Base-by-base conservation (phyloP, 768 basidiomycete species). In the Leccinum rimulosum region DNA sequence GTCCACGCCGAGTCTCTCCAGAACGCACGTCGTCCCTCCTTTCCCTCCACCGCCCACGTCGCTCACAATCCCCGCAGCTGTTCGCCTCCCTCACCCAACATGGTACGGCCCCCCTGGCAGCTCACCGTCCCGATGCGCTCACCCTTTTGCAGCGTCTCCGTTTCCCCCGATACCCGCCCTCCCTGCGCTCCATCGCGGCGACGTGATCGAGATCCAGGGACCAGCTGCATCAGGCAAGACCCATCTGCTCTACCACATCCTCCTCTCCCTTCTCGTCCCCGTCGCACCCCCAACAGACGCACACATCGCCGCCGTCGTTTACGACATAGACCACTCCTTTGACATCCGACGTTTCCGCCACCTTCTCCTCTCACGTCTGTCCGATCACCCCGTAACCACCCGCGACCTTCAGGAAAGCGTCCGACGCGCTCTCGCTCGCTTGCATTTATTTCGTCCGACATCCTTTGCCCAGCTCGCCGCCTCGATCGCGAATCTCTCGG, bases 151-250 rank as follows among this genome's bases (percentile, higher is more conserved):
- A 47, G 79, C 59, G 61, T 74, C 59, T 61, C 64, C 59, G 53
- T 65, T 60, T 27, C 9, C 59, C 4, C 53, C 54, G 61, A 63
- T 65, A 50, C 57, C 59, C 48, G 60, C 48, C 50, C 56, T 72
- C 25, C 60, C 68, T 25, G 70, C 77, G 28, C 66, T 84, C 35
- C 61, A 71, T 49, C 75, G 78, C 50, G 87, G 87, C 36, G 86
- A 91, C 69, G 79, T 89, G 43, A 74, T 93, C 62, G 87, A 91
- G 72, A 78, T 95, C 22, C 87, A 92, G 72, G 92, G 92, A 2
- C 82, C 85, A 2, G 76, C 91, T 4, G 81, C 79, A 28, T 84
- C 87, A 6, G 92, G 90, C 30, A 95, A 94, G 74, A 87, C 89
- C 2, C 87, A 88, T 62, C 74, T 95, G n/a, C 73, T 92, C 28